Conservation (phyloP, 192 early-diverging fungal genomes). For the Gigaspora rosea region DNA sequence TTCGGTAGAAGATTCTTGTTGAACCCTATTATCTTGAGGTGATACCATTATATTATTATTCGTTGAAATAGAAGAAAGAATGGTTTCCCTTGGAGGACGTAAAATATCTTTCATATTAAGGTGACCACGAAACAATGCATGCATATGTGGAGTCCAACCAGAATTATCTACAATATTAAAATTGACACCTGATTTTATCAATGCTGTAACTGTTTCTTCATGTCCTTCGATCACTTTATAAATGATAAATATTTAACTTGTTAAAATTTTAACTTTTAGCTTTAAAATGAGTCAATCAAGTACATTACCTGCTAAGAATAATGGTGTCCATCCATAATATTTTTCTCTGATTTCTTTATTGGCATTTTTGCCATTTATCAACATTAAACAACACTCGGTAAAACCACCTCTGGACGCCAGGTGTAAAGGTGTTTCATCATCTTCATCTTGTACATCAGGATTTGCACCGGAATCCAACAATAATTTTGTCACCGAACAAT, state of each 20-base stretch:
- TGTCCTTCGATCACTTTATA: slow-evolving; percentile 62
- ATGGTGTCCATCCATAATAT: slow-evolving; percentile 62
- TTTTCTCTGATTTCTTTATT: slow-evolving; percentile 54
- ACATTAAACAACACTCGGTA: slow-evolving; percentile 49
- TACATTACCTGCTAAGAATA: slow-evolving; percentile 59
- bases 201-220: slow-evolving; percentile 48
- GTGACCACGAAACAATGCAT: slow-evolving; percentile 64
- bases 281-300: not conserved
- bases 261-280: not conserved
- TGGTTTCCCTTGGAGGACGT: slow-evolving; percentile 41
- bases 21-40: slow-evolving; percentile 21
- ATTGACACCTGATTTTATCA: slow-evolving; percentile 57
- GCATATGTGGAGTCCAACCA: slow-evolving; percentile 63
- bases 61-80: slow-evolving; percentile 29
- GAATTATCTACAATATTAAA: slow-evolving; percentile 47
- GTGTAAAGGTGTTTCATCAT: slow-evolving; percentile 68
- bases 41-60: not conserved
- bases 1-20: slow-evolving; percentile 43
- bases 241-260: not conserved
- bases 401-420: slow-evolving; percentile 56
- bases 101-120: slow-evolving; percentile 51
- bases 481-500: slow-evolving; percentile 48
- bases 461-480: slow-evolving; percentile 58
- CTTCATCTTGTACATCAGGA: slow-evolving; percentile 62
- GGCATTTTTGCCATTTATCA: slow-evolving; percentile 42